Conservation (phyloP, 805 yeast species). For the Maudiozyma turicensis region DNA sequence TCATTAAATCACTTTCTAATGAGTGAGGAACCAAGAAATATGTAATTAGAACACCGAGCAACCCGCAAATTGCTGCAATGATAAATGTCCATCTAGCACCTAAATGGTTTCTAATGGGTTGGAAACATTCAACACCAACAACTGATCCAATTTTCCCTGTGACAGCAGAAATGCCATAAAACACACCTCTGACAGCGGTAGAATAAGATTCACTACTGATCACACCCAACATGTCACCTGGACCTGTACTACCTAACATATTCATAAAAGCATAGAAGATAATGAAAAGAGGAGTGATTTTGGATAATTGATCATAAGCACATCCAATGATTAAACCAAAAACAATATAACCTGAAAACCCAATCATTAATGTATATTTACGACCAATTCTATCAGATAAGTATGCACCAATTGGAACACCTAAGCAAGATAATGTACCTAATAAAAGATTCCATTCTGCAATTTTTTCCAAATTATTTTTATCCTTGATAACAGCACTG, state of each 20-base stretch:
- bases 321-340: conserved; percentile 5
- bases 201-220: conserved; percentile 3
- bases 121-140: conserved; percentile 4
- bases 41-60: conserved; percentile 1
- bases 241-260: conserved; percentile 3
- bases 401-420: conserved; percentile 5
- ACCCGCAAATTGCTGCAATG: conserved; percentile 3
- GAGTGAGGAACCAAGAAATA: conserved; percentile 1
- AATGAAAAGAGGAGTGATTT: conserved; percentile 3
- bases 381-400: conserved; percentile 3
- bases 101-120: conserved; percentile 3
- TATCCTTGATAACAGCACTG: conserved; percentile 3
- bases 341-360: conserved; percentile 3
- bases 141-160: conserved; percentile 4
- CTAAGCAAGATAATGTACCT: neutral
- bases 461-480: conserved; percentile 1
- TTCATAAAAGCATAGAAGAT: conserved; percentile 4
- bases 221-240: conserved; percentile 5
- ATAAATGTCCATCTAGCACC: conserved; percentile 4
- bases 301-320: conserved; percentile 1
- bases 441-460: conserved; percentile 4
- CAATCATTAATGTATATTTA: conserved; percentile 2
- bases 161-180: conserved; percentile 4
- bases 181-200: conserved; percentile 4
- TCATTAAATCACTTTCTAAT: conserved; percentile 2